These are phyloP conservation scores for Clarireedia monteithiana DNA, from an alignment of 2,329 filamentous ascomycete species.

Conservation along the genomic window DNA sequence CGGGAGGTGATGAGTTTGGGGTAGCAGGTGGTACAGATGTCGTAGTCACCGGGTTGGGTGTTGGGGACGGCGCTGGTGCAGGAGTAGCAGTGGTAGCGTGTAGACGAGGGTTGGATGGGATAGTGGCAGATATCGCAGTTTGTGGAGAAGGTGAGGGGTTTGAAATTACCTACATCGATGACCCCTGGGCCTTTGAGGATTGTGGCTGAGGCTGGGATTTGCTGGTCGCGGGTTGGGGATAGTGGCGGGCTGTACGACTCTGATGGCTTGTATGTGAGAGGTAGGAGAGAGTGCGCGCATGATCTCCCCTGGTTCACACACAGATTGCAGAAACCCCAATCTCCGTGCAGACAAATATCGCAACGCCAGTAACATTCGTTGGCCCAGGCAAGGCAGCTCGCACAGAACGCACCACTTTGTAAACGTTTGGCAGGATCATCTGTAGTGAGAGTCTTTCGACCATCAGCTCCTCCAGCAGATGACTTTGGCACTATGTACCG, in stretches of 20 bases:
- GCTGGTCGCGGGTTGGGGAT: constrained; percentile 35
- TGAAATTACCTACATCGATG: constrained; percentile 45
- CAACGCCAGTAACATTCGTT: constrained; percentile 91
- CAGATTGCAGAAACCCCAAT: constrained; percentile 87
- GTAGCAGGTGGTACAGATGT: constrained; percentile 78
- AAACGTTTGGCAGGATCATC: constrained; percentile 62
- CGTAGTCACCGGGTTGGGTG: constrained; percentile 64
- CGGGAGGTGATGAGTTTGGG: constrained; percentile 52
- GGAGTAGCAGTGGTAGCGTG: constrained; percentile 71
- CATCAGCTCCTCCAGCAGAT: constrained; percentile 44
- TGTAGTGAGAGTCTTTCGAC: constrained; percentile 50
- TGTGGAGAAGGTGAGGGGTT: constrained; percentile 63
- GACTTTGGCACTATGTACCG: constrained; percentile 46
- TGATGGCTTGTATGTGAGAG: constrained; percentile 54
- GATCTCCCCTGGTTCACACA: constrained; percentile 78
- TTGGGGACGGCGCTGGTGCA: constrained; percentile 53
- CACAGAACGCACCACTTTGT: constrained; percentile 78
- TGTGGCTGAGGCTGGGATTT: constrained; percentile 37
- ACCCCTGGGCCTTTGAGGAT: constrained; percentile 41
- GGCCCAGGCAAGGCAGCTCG: constrained; percentile 62
- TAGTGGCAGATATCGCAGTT: constrained; percentile 73
- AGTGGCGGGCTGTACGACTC: constrained; percentile 32
- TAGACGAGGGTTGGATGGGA: constrained; percentile 60
- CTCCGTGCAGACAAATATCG: constrained; percentile 77
- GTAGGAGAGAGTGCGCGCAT: constrained; percentile 76